Base-by-base conservation (phyloP, 495 filamentous ascomycete genomes). In the Aspergillus mulundensis region DNA sequence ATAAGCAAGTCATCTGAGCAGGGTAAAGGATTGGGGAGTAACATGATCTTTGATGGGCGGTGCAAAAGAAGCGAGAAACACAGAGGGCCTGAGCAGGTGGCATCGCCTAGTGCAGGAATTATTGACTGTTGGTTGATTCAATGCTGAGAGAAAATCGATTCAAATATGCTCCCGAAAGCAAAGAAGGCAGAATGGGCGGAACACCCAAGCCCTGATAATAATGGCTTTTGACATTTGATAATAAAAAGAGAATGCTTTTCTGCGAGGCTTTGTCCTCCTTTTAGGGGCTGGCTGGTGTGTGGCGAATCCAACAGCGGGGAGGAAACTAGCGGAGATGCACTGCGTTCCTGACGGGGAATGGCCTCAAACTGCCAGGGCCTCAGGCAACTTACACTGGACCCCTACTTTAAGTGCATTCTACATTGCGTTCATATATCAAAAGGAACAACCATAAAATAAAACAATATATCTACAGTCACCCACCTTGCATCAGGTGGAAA, bases 11-110 rank as follows among this genome's bases (percentile, higher is more conserved):
- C 54, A 57, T 57, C 54, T 57, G 54, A 49, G 34, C 39, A 38
- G 23, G 14, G 16, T 50, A 43, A 50, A 23, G 46, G 19, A 42
- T 58, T 57, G 55, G 32, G 44, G 28, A 45, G 53, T 59, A 59
- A 44, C 48, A 54, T 54, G 50, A 54, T 53, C 46, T 43, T 20
- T 18, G 18, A 54, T 49, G 53, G 50, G 45, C 52, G 57, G 46
- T 56, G 57, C 56, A 58, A 54, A 54, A 54, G 43, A 44, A 57
- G 52, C 48, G 54, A 55, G 49, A 64, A 30, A 57, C 50, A 41
- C 61, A 61, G 8, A 58, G 59, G 53, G 50, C 39, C 20, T 40
- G 38, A 40, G 38, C 38, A 40, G 38, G 5, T 6, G 38, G 15
- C 38, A 40, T 23, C 18, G 20, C 42, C 42, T 21, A 44, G 42